Evolutionary conservation across 345 rosid genomes (phyloP).

Genomic region (Combretum micranthum): DNA sequence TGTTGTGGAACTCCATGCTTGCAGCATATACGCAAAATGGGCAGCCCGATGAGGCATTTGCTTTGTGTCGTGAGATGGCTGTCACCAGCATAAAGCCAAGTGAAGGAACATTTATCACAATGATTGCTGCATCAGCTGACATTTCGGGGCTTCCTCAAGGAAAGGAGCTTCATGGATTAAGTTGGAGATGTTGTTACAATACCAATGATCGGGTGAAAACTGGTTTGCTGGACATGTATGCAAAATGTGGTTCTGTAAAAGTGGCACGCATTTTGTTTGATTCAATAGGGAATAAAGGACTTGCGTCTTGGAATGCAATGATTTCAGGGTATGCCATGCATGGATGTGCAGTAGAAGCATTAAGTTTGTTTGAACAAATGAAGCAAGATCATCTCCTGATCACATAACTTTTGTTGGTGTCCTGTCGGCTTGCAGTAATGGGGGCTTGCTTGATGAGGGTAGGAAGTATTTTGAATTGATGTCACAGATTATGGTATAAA

Average conservation of each 20-base stretch:
- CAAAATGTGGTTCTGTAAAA: conserved; percentile 18
- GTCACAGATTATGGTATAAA: conserved; percentile 14
- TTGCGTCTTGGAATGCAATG: conserved; percentile 37
- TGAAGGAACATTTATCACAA: conserved; percentile 30
- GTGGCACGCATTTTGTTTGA: conserved; percentile 27
- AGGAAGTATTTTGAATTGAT: conserved; percentile 22
- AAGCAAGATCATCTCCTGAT: conserved; percentile 13
- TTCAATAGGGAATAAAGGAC: conserved; percentile 16
- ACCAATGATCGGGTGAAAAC: conserved; percentile 27
- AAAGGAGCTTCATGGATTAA: conserved; percentile 28
- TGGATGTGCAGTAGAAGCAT: conserved; percentile 20
- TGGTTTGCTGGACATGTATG: conserved; percentile 17
- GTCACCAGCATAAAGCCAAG: conserved; percentile 18
- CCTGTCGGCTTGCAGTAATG: conserved; percentile 33
- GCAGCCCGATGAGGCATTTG: conserved; percentile 12
- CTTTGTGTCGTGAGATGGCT: conserved; percentile 26
- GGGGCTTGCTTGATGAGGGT: conserved; percentile 31
- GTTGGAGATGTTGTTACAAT: conserved; percentile 26
- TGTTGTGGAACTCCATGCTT: conserved; percentile 37
- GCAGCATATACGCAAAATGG: conserved; percentile 28
- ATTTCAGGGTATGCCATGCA: conserved; percentile 36
- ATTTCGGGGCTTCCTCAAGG: conserved; percentile 23
- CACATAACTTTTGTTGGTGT: conserved; percentile 31
- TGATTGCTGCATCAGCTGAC: conserved; percentile 26
- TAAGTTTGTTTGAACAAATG: conserved; percentile 26